Base-by-base conservation (phyloP, 805 yeast species). In the Tetrapisispora arboricola region DNA sequence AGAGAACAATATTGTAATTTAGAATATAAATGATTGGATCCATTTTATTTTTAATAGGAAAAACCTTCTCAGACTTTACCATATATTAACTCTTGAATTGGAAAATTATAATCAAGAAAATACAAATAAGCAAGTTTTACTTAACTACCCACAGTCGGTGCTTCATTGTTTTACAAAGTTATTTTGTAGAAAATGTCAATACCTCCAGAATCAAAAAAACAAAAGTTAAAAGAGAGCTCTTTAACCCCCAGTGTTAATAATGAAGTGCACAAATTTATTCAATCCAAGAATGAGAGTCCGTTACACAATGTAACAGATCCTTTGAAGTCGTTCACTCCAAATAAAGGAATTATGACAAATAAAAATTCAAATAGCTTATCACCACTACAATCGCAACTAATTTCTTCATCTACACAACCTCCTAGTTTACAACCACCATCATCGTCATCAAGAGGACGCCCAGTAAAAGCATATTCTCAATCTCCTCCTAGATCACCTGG, bases 401-500 rank as follows among this genome's bases (percentile, higher is more conserved):
- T 58, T 6, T 44, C 53, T 12, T 44, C 55, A 7, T 46, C 60
- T 7, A 40, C 51, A 16, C 57, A 55, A 32, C 54, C 49, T 1
- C 60, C 61, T 12, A 44, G 43, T 28, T 45, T 56, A 25, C 61
- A 58, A 22, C 65, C 67, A 3, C 64, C 66, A 15, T 48, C 45
- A 36, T 53, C 63, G 10, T 54, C 64, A 0, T 57, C 63, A 38
- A 56, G 60, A 34, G 68, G 70, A 0, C 59, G 66, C 4, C 60
- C 57, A 36, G 47, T 38, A 7, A 52, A 49, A 38, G 37, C 51
- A 5, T 57, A 48, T 43, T 54, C 64, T 2, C 60, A 53, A 42
- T 54, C 58, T 7, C 56, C 60, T 7, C 52, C 55, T 10, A 50
- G 54, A 32, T 36, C 41, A 4, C 40, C 39, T 15, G 57, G 54